Percentiles rank a stretch among this genome's conserved stretches.
Evolutionary conservation across 2,329 filamentous ascomycete genomes (phyloP).

Genomic region (Cercospora sp.): DNA sequence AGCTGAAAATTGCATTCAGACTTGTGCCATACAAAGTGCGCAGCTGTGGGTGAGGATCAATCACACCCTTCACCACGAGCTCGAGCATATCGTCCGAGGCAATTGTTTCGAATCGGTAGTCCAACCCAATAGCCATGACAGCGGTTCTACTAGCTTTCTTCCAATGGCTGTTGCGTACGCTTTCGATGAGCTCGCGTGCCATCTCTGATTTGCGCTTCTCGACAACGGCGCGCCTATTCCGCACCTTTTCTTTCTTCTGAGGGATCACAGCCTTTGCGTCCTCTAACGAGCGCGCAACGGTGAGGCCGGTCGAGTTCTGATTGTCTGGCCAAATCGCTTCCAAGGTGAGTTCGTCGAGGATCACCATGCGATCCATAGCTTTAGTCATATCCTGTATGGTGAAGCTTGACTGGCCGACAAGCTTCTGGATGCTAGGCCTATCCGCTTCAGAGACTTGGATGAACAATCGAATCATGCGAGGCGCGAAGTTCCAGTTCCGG

Average conservation of each 20-base stretch:
- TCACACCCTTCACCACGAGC: conserved; percentile 76
- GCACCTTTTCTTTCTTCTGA: conserved; percentile 71
- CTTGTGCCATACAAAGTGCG: conserved; percentile 79
- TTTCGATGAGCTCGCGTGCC: conserved; percentile 76
- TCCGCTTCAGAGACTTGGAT: conserved; percentile 88
- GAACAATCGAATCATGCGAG: conserved; percentile 83
- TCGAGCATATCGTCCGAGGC: conserved; percentile 80
- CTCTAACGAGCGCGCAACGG: conserved; percentile 43
- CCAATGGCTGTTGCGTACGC: conserved; percentile 84
- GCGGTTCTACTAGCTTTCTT: conserved; percentile 90
- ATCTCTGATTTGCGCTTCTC: conserved; percentile 81
- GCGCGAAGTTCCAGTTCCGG: conserved; percentile 92
- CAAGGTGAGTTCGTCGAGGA: conserved; percentile 71
- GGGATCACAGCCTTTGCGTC: conserved; percentile 64
- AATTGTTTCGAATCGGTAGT: conserved; percentile 86
- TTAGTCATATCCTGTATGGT: conserved; percentile 91
- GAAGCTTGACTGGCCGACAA: conserved; percentile 79
- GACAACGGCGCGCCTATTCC: conserved; percentile 72
- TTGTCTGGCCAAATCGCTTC: conserved; percentile 66
- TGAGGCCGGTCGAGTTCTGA: conserved; percentile 35
- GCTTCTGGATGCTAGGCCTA: conserved; percentile 89
- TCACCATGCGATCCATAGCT: conserved; percentile 79
- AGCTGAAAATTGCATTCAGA: conserved; percentile 74
- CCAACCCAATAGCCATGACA: conserved; percentile 86
- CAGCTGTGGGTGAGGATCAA: conserved; percentile 86